phyloP scores from a whole-genome alignment of 352 stramenopile species.

The Pythium dissimile region DNA sequence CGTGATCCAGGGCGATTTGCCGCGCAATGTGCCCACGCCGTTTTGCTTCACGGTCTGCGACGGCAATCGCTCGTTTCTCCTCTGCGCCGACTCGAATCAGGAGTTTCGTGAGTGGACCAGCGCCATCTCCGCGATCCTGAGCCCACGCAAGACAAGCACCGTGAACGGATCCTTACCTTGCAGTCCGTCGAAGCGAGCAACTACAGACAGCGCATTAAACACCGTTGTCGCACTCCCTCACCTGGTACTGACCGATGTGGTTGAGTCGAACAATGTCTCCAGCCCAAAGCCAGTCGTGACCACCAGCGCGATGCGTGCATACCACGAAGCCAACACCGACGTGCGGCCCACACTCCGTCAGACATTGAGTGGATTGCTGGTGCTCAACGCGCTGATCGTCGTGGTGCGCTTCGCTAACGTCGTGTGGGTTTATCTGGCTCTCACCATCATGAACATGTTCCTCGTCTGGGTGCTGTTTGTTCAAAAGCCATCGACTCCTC shows the following conservation, averaged over 20 bases:
- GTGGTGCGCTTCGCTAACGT: slow-evolving; percentile 15
- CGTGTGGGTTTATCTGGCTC: not conserved
- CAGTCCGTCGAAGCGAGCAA: not conserved
- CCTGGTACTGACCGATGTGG: not conserved
- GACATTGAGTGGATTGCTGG: not conserved
- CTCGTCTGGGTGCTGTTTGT: slow-evolving; percentile 20
- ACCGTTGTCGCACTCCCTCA: not conserved
- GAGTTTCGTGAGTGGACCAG: slow-evolving; percentile 79
- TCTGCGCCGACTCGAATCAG: slow-evolving; percentile 65
- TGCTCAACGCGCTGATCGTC: slow-evolving; percentile 8
- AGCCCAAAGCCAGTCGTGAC: not conserved
- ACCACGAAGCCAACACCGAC: not conserved
- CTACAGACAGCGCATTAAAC: slow-evolving; percentile 9
- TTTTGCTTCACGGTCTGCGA: slow-evolving; percentile 74
- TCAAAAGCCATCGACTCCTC: not conserved
- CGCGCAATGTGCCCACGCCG: slow-evolving; percentile 60
- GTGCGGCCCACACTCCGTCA: slow-evolving; percentile 5
- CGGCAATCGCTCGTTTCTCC: slow-evolving; percentile 36
- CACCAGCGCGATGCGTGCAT: not conserved
- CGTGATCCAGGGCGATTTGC: slow-evolving; percentile 70
- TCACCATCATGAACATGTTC: slow-evolving; percentile 7
- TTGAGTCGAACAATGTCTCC: not conserved
- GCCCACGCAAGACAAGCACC: slow-evolving; percentile 24
- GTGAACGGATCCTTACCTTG: not conserved
- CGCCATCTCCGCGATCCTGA: slow-evolving; percentile 65